Conservation (phyloP, 164 flowering plant species). For the Stephania japonica region DNA sequence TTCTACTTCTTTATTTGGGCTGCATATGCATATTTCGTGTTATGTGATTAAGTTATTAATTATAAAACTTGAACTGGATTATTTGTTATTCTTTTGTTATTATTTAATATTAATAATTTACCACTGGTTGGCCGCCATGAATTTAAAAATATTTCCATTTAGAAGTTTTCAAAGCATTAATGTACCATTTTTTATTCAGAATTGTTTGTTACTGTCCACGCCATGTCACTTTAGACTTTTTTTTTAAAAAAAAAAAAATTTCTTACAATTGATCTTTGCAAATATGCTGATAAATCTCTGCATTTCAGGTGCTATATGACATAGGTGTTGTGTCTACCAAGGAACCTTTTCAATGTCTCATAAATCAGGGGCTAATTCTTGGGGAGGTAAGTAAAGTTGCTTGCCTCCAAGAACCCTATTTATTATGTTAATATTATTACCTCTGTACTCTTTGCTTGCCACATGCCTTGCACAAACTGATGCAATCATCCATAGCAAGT, state of each 20-base stretch:
- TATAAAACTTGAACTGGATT: neutral
- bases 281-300: neutral
- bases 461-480: neutral
- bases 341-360: conserved; percentile 96
- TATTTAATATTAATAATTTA: no score
- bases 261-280: neutral
- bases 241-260: no score
- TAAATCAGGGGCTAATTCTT: conserved; percentile 95
- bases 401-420: neutral
- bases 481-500: conserved; percentile 6
- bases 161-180: no score
- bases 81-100: no score
- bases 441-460: no score
- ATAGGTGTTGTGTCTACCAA: conserved; percentile 89
- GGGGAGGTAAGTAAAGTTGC: conserved; percentile 69
- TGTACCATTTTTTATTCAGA: no score
- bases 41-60: neutral
- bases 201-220: no score
- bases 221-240: no score
- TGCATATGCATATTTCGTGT: neutral
- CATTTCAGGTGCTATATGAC: conserved; percentile 87
- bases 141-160: no score
- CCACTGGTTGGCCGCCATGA: no score
- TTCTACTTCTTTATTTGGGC: neutral
- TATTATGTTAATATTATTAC: no score